These are phyloP conservation scores for Fusarium dimerum DNA, from an alignment of 2,329 filamentous ascomycete species.

Conservation along the genomic window DNA sequence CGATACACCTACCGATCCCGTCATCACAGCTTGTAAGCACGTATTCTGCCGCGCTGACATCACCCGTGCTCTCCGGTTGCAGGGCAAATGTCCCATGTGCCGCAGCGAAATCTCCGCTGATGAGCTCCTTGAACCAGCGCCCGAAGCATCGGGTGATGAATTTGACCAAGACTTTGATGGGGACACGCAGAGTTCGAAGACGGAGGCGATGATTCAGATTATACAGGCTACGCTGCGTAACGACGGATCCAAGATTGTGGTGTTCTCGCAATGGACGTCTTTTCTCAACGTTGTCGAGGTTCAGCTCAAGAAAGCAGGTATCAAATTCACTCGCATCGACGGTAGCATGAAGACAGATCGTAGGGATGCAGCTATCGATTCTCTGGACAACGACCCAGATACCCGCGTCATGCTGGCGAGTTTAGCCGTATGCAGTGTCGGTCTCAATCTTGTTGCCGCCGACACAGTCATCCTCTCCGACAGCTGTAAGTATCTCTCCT, in stretches of 20 bases:
- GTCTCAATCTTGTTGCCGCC: slow-evolving; percentile 81
- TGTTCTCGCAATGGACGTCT: slow-evolving; percentile 78
- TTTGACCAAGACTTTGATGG: slow-evolving; percentile 56
- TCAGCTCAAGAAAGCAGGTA: slow-evolving; percentile 61
- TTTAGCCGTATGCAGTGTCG: slow-evolving; percentile 79
- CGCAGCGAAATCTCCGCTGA: slow-evolving; percentile 65
- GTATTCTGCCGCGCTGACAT: slow-evolving; percentile 77
- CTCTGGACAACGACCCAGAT: slow-evolving; percentile 65
- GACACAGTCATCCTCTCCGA: slow-evolving; percentile 84
- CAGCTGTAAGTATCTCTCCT: slow-evolving; percentile 54
- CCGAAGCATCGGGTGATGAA: slow-evolving; percentile 50
- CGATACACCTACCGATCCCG: slow-evolving; percentile 68
- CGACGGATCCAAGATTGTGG: slow-evolving; percentile 65
- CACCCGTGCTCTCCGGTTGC: slow-evolving; percentile 68
- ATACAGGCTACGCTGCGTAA: slow-evolving; percentile 68
- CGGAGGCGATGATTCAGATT: slow-evolving; percentile 75
- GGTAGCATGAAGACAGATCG: slow-evolving; percentile 71
- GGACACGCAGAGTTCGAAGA: slow-evolving; percentile 75
- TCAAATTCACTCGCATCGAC: slow-evolving; percentile 73
- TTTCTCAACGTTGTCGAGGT: slow-evolving; percentile 73
- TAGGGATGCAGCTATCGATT: slow-evolving; percentile 71
- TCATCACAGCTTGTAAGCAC: slow-evolving; percentile 86
- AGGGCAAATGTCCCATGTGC: slow-evolving; percentile 84
- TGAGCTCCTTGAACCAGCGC: slow-evolving; percentile 64
- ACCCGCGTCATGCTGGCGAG: slow-evolving; percentile 80